phyloP scores from a whole-genome alignment of 2,329 filamentous ascomycete species.

The Ascochyta lentis region DNA sequence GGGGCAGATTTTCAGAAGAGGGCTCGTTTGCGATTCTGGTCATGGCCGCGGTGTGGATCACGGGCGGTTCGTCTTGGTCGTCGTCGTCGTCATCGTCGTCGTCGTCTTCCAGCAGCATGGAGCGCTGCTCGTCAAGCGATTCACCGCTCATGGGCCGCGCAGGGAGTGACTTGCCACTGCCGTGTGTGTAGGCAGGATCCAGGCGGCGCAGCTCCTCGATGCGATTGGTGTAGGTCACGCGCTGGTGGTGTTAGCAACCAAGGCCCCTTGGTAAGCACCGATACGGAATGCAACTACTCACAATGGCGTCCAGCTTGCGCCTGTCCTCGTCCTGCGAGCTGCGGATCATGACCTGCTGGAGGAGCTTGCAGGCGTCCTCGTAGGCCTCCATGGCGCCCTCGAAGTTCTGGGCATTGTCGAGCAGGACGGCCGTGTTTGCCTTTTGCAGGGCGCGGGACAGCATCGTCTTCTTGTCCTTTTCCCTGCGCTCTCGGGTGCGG shows the following conservation, averaged over 20 bases:
- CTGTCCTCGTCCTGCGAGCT: slow-evolving; percentile 87
- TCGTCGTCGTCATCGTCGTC: slow-evolving; percentile 48
- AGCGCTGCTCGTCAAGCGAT: slow-evolving; percentile 52
- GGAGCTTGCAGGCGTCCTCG: slow-evolving; percentile 83
- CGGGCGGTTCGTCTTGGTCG: slow-evolving; percentile 45
- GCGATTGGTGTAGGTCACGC: slow-evolving; percentile 86
- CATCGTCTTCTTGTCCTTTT: slow-evolving; percentile 82
- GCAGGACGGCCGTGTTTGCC: slow-evolving; percentile 91
- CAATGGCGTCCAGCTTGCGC: slow-evolving; percentile 90
- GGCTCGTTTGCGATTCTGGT: slow-evolving; percentile 59
- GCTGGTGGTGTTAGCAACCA: slow-evolving; percentile 57
- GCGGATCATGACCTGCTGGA: slow-evolving; percentile 85
- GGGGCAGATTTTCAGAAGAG: slow-evolving; percentile 32
- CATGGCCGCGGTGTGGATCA: slow-evolving; percentile 61
- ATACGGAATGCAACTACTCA: slow-evolving; percentile 58
- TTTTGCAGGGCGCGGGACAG: slow-evolving; percentile 94
- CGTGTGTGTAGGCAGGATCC: slow-evolving; percentile 60
- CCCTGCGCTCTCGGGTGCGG: slow-evolving; percentile 52
- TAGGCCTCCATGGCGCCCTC: slow-evolving; percentile 91
- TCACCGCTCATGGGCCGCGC: slow-evolving; percentile 70
- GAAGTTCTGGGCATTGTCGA: slow-evolving; percentile 96
- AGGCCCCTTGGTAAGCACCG: not conserved
- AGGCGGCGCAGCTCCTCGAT: slow-evolving; percentile 86
- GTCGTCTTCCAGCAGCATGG: slow-evolving; percentile 43
- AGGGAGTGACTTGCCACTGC: slow-evolving; percentile 76